phyloP scores from a whole-genome alignment of 2,329 filamentous ascomycete genomes.

The Verticillium tricorpus region DNA sequence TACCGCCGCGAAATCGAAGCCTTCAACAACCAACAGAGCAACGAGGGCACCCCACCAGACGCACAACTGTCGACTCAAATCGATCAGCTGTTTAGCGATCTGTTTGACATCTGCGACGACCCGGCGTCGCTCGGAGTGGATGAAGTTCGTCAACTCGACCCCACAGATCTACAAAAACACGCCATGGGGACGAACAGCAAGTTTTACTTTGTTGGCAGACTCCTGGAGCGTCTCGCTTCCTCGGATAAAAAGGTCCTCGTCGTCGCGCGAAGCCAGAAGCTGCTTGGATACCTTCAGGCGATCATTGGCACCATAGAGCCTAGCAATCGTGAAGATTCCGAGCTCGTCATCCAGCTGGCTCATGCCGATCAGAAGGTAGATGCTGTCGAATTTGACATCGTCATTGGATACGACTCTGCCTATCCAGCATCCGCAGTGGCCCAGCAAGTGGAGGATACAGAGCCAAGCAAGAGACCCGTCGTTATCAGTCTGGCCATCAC shows the following conservation, averaged over 20 bases:
- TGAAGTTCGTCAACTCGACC: conserved; percentile 29
- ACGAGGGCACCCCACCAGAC: conserved; percentile 15
- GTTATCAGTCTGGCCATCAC: conserved; percentile 44
- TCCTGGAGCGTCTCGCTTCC: conserved; percentile 41
- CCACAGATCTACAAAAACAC: conserved; percentile 44
- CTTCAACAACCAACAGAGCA: conserved; percentile 29
- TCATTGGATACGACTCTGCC: conserved; percentile 50
- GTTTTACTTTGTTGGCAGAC: conserved; percentile 53
- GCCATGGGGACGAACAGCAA: conserved; percentile 55
- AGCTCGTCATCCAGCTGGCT: conserved; percentile 35
- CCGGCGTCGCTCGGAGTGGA: conserved; percentile 48
- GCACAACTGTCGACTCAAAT: conserved; percentile 37
- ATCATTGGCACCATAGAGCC: conserved; percentile 29
- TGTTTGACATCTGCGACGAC: conserved; percentile 54
- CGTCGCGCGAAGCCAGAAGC: conserved; percentile 43
- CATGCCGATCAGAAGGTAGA: conserved; percentile 32
- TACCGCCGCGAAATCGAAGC: conserved; percentile 37
- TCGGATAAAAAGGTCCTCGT: conserved; percentile 46
- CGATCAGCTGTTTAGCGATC: conserved; percentile 43
- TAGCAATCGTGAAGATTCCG: conserved; percentile 10
- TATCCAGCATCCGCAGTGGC: conserved; percentile 33
- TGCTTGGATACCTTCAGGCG: conserved; percentile 48
- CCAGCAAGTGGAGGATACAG: conserved; percentile 13
- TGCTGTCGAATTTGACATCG: conserved; percentile 38
- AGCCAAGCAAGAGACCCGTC: conserved; percentile 30